Evolutionary conservation across 108 stramenopile genomes (phyloP), one percentile per base, ranked within the genome.

Genomic region (Skeletonema menzelii): DNA sequence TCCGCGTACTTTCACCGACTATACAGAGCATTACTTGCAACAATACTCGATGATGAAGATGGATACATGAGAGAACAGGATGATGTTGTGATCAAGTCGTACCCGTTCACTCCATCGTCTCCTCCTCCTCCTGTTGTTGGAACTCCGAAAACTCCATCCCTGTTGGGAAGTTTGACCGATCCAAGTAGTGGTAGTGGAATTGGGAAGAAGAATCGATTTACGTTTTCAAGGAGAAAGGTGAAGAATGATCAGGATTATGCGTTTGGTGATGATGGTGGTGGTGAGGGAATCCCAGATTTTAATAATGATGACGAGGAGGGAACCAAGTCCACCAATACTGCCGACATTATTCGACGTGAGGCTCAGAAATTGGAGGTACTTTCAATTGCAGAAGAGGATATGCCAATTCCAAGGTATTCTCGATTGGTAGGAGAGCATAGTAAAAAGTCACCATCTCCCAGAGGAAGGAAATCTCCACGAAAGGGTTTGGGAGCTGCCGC

Each of bases 21-120:
- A 19, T 80, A 73, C 63, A 63, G 28, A 56, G 79, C 72, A 24
- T 56, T 80, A 13, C 79, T 80, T 44, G 72, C 79, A 3, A 59
- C 79, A 13, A 32, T 80, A 8, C 59, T 80, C 6, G 71, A 80
- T 49, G 79, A 80, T 47, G 79, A 73, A 14, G 72, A 80, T 59
- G 79, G 70, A 20, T 34, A 59, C 4, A 37, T 71, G 59, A 38
- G 60, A 26, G 70, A 71, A 49, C 70, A 62, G 19, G 70, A 71
- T 44, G 72, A 40, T 63, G 56, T 20, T 20, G n/a, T 53, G 1
- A 53, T 24, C 15, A n/a, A 53, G 22, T 24, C 22, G 4, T 7
- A 10, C 0, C 59, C 59, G 5, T 60, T 60, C 11, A 10, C 34
- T 19, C 59, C 59, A 35, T 20, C 0, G 20, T 53, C 49, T 53